phyloP scores from a whole-genome alignment of 1,284 basidiomycete species.

The Ceratobasidium sp. region DNA sequence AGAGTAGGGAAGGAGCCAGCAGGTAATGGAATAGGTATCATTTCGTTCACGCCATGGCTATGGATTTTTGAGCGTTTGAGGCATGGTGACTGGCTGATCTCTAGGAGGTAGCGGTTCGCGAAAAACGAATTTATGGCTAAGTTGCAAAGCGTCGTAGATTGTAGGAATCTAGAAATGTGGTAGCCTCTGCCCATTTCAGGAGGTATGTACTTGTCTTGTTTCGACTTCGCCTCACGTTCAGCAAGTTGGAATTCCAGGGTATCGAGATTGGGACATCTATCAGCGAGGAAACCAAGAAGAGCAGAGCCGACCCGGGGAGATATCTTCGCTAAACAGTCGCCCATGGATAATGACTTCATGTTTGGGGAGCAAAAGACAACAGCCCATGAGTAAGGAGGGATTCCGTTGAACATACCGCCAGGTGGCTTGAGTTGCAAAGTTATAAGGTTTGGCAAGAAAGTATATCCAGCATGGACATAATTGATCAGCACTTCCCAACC shows the following conservation, averaged over 20 bases:
- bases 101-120: not conserved
- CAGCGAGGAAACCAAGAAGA: not conserved
- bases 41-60: not conserved
- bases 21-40: not conserved
- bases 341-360: not conserved
- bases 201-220: not conserved
- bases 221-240: not conserved
- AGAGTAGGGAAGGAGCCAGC: not conserved
- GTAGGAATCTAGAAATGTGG: not conserved
- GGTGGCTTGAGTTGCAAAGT: conserved; percentile 1
- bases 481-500: not conserved
- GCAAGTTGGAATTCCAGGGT: not conserved
- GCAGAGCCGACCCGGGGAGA: not conserved
- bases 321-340: not conserved
- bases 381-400: conserved; percentile 3
- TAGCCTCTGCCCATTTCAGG: not conserved
- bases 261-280: not conserved
- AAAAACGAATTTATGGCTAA: not conserved
- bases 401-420: not conserved
- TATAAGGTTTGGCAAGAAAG: not conserved
- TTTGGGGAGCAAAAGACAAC: not conserved
- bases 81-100: not conserved
- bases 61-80: not conserved
- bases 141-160: not conserved
- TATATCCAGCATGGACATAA: not conserved